Base-by-base conservation (phyloP, 1,284 basidiomycete genomes). In the Trametes sp. region DNA sequence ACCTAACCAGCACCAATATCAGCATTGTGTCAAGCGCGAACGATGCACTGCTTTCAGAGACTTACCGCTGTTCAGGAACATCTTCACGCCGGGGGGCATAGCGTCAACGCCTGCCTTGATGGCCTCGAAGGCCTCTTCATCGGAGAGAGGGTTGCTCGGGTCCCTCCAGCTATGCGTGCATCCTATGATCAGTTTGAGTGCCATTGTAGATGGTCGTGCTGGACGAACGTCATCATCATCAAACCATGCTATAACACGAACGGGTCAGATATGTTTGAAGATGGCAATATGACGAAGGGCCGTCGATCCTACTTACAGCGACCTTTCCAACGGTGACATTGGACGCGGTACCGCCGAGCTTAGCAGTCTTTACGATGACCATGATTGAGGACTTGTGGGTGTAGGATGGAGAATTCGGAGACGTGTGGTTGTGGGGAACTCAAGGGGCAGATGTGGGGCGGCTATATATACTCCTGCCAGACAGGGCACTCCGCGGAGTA, bases 51-150 rank as follows among this genome's bases (percentile, higher is more conserved):
- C 2, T 11, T 36, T 11, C 9, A 8, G 62, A 81, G 83, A 36
- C 80, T 11, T 62, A 81, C 84, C 81, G 67, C 78, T 81, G 59
- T 84, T 83, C 55, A 85, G 59, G 48, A 84, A 62, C 76, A 81
- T 79, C 70, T 83, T 88, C 44, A 80, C 71, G 26, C 78, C 80
- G 0, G 75, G 61, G 9, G 82, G 82, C 23, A 82, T 75, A 0
- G 84, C 81, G 28, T 86, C 82, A 45, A 91, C 77, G 13, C 84
- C 84, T 2, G 87, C 84, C 71, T 85, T 88, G 78, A 92, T 87
- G 6, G 85, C 78, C 41, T 81, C 83, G 63, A 91, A 89, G 11
- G 82, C 82, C 21, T 83, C 76, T 56, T 86, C 82, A 49, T 90
- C 86, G 0, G 84, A 72, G 2, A 80, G 74, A 13, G 78, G 80